Evolutionary conservation across 176 grass and related monocot species (phyloP).

Genomic region (Bromus sterilis): DNA sequence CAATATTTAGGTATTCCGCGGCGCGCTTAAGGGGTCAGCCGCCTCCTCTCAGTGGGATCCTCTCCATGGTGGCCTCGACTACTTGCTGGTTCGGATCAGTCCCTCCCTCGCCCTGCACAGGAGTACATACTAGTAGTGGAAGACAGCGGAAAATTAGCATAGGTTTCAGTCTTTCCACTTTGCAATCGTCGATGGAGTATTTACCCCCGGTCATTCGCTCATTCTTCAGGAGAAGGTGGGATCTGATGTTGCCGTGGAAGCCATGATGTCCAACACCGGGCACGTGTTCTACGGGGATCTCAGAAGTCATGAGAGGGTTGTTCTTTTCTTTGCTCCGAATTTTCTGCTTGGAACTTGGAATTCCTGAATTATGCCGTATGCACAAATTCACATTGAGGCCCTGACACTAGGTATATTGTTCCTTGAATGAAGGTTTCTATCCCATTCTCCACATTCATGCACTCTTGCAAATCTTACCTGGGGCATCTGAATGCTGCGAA

Average conservation of each 20-base stretch:
- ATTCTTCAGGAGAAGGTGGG: conserved; percentile 66
- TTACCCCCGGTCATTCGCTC: neutral
- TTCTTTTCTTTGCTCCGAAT: neutral
- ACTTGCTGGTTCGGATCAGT: conserved; percentile 55
- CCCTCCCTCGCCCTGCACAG: neutral
- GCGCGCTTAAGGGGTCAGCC: conserved; percentile 40
- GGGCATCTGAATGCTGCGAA: neutral
- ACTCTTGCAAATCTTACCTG: conserved; percentile 65
- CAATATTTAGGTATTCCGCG: conserved; percentile 51
- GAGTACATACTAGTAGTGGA: neutral
- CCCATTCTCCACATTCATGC: conserved; percentile 67
- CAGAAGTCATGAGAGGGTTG: conserved; percentile 87
- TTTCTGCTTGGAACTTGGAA: neutral
- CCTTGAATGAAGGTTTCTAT: conserved; percentile 50
- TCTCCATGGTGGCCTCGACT: conserved; percentile 69
- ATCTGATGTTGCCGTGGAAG: conserved; percentile 52
- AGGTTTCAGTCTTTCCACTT: neutral
- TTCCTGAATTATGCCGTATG: neutral
- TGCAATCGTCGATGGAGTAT: neutral
- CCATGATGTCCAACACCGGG: conserved; percentile 70
- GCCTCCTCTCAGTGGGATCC: conserved; percentile 68
- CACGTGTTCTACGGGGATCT: conserved; percentile 79
- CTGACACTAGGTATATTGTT: neutral
- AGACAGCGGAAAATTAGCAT: neutral
- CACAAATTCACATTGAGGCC: neutral